Percentiles rank a stretch among this genome's conserved stretches.
These are phyloP conservation scores for Neopestalotiopsis clavispora DNA, from an alignment of 2,329 filamentous ascomycete genomes.

Conservation along the genomic window DNA sequence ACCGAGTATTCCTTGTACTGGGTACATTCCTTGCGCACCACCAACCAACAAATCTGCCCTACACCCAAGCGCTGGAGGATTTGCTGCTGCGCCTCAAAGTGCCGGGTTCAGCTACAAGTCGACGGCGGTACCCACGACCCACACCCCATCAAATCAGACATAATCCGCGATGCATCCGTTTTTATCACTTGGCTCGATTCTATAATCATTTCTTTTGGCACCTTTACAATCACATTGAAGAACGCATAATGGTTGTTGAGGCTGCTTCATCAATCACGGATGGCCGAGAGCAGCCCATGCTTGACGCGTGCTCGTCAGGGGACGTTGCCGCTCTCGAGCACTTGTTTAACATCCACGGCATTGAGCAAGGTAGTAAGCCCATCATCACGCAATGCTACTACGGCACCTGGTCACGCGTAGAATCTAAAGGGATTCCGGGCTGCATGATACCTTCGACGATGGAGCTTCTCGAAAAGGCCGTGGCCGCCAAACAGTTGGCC, in stretches of 20 bases:
- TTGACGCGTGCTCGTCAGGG: slow-evolving; percentile 6
- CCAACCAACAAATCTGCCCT: not conserved
- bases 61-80: not conserved
- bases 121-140: not conserved
- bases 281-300: slow-evolving; percentile 7
- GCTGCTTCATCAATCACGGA: not conserved
- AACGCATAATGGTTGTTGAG: not conserved
- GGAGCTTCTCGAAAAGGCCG: not conserved
- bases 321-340: not conserved
- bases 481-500: slow-evolving; percentile 3
- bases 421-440: not conserved
- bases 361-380: slow-evolving; percentile 5
- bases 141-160: not conserved
- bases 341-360: not conserved
- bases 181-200: not conserved
- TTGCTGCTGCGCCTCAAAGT: not conserved
- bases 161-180: not conserved
- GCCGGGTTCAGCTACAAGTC: not conserved
- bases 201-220: not conserved
- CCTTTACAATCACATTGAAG: not conserved
- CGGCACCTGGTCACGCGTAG: slow-evolving; percentile 9
- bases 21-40: not conserved
- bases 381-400: slow-evolving; percentile 1
- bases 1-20: not conserved
- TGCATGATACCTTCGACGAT: slow-evolving; percentile 4